Evolutionary conservation across 495 filamentous ascomycete species (phyloP).

Genomic region (Neurospora sp.): DNA sequence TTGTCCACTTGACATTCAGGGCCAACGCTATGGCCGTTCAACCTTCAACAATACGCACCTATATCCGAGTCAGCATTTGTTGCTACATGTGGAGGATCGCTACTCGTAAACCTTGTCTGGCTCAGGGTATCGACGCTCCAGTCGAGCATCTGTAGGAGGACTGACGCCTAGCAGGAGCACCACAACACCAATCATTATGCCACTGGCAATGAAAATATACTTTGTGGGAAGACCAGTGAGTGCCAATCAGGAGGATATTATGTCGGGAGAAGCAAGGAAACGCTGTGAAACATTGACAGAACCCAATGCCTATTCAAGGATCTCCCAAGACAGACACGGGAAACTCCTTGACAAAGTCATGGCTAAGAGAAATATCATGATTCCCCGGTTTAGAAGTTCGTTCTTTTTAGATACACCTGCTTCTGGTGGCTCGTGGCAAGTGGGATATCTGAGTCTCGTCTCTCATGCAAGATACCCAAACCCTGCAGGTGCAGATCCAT

Average conservation of each 20-base stretch:
- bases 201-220: background rate
- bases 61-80: background rate
- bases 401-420: background rate
- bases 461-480: background rate
- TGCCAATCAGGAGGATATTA: slow-evolving; percentile 1
- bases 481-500: background rate
- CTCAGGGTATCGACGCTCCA: background rate
- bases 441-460: background rate
- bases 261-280: slow-evolving; percentile 1
- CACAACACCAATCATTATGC: background rate
- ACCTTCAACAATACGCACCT: background rate
- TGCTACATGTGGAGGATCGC: background rate
- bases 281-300: slow-evolving; percentile 2
- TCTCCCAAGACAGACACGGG: slow-evolving; percentile 2
- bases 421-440: background rate
- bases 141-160: background rate
- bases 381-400: background rate
- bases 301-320: background rate
- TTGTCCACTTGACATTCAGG: background rate
- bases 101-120: background rate
- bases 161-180: background rate
- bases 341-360: background rate
- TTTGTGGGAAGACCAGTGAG: background rate
- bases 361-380: background rate
- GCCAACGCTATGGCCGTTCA: background rate